Evolutionary conservation across 139 green algal genomes (phyloP), one percentile per base, ranked within the genome.

Genomic region (Chlamydomonas sphaeroides): DNA sequence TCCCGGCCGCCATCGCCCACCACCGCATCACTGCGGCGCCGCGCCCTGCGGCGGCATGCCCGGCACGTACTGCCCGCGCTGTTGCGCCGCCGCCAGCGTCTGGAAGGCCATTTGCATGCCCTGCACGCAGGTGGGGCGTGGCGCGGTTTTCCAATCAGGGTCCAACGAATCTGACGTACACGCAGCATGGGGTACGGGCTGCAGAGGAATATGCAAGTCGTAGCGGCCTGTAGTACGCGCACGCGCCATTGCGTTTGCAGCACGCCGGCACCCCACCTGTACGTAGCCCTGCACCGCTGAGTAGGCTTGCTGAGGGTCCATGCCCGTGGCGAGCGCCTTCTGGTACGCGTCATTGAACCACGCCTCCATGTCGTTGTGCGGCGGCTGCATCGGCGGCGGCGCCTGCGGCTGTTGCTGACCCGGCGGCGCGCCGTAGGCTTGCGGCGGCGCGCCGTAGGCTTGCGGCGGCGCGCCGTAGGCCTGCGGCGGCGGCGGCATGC

Each of bases 231-330:
- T n/a, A n/a, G n/a, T n/a, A n/a, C n/a, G n/a, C n/a, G n/a, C n/a
- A n/a, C n/a, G n/a, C n/a, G n/a, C n/a, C n/a, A n/a, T n/a, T n/a
- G n/a, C n/a, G n/a, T n/a, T n/a, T n/a, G n/a, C n/a, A n/a, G n/a
- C n/a, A n/a, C n/a, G n/a, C n/a, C n/a, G n/a, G n/a, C n/a, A n/a
- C n/a, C n/a, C n/a, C 49, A 56, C 49, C 49, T 56, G 49, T 20
- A 80, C 59, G 30, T 80, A 80, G 20, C 74, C 77, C 77, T 84
- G 77, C 36, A 84, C 77, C 26, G 77, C 49, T 30, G 35, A 57
- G 51, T 84, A 84, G 33, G 77, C 77, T 49, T 84, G 77, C 63
- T 84, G 77, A 11, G 77, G 65, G 25, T 84, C 77, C 77, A 84
- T 84, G 36, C 77, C 77, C 28, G 49, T 84, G 18, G 77, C 65